phyloP scores from a whole-genome alignment of 352 stramenopile genomes.

The Globisporangium rhizosaccharum region DNA sequence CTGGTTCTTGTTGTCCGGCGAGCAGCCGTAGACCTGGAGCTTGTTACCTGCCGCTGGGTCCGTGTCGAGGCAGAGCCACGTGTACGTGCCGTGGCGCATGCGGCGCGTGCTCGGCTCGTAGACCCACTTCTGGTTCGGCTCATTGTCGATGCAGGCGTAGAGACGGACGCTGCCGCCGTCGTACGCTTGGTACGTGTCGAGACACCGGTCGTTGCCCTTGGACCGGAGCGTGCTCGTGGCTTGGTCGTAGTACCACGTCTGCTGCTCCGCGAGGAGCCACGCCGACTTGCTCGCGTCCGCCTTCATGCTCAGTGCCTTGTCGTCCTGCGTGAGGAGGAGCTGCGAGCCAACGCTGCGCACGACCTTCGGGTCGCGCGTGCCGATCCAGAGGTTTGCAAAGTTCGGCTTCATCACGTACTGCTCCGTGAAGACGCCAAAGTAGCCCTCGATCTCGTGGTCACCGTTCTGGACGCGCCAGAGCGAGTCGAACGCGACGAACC shows the following conservation, averaged over 20 bases:
- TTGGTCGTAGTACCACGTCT: slow-evolving; percentile 63
- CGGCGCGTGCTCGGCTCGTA: slow-evolving; percentile 41
- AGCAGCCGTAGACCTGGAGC: slow-evolving; percentile 57
- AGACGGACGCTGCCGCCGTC: slow-evolving; percentile 50
- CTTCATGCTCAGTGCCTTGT: slow-evolving; percentile 33
- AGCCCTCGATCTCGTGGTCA: slow-evolving; percentile 43
- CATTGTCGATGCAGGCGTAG: slow-evolving; percentile 43
- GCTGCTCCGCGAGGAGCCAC: slow-evolving; percentile 47
- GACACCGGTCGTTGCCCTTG: slow-evolving; percentile 59
- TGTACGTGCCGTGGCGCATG: slow-evolving; percentile 36
- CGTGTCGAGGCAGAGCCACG: slow-evolving; percentile 55
- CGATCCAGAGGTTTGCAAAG: slow-evolving; percentile 39
- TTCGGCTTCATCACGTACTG: slow-evolving; percentile 51
- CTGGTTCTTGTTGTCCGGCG: slow-evolving; percentile 48
- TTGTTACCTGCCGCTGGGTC: slow-evolving; percentile 41
- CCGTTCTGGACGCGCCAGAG: slow-evolving; percentile 44
- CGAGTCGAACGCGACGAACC: slow-evolving; percentile 67
- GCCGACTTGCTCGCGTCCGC: slow-evolving; percentile 32
- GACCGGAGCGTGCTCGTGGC: slow-evolving; percentile 46
- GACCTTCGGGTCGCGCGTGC: slow-evolving; percentile 14
- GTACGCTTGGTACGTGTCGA: slow-evolving; percentile 49
- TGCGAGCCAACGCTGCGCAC: slow-evolving; percentile 18
- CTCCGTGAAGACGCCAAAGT: slow-evolving; percentile 62
- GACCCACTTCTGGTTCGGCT: slow-evolving; percentile 64
- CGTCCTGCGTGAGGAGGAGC: slow-evolving; percentile 22